Base-by-base conservation (phyloP, 2,329 filamentous ascomycete species). In the Colletotrichum sp. region DNA sequence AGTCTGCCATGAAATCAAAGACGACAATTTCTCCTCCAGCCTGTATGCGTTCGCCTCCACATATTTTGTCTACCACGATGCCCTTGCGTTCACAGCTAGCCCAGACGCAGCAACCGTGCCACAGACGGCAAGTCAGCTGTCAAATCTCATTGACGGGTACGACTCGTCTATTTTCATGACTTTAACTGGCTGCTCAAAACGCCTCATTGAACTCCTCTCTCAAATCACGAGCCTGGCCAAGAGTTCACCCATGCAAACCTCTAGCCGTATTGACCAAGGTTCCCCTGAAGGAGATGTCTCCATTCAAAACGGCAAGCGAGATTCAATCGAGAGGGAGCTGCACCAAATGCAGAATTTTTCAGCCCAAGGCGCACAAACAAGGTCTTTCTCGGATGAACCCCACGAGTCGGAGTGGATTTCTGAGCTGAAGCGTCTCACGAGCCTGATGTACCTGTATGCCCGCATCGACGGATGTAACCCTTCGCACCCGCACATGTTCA, bases 301-400 rank as follows among this genome's bases (percentile, higher is more conserved):
- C n/a, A 21, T 52, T 0, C 44, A 13, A 1, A 13, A 60, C 57
- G 57, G 30, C 26, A 28, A 13, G 5, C 57, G 57, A 30, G 2
- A 60, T n/a, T 3, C 57, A 12, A 60, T 32, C 30, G 57, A 60
- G 57, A 32, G 57, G 5, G 57, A 60, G 6, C n/a, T 60, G 26
- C 57, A 60, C 2, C 57, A 5, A n/a, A 60, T 60, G 57, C 57
- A 60, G 1, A 32, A 12, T 1, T 8, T n/a, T 12, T 32, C 28
- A n/a, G 0, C 1, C n/a, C 26, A n/a, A 60, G 15, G 16, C 16
- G 6, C n/a, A 5, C 1, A n/a, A n/a, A 0, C 3, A 4, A n/a
- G 0, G 26, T 21, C 57, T 60, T 30, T 30, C 16, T 32, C 57
- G 15, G 21, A 21, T 18, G 32, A 8, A 10, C 7, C 21, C n/a